A percentile compares a stretch with the other conserved stretches of the same genome.
Evolutionary conservation across 192 early-diverging fungal genomes (phyloP).

Genomic region (Podila clonocystis): DNA sequence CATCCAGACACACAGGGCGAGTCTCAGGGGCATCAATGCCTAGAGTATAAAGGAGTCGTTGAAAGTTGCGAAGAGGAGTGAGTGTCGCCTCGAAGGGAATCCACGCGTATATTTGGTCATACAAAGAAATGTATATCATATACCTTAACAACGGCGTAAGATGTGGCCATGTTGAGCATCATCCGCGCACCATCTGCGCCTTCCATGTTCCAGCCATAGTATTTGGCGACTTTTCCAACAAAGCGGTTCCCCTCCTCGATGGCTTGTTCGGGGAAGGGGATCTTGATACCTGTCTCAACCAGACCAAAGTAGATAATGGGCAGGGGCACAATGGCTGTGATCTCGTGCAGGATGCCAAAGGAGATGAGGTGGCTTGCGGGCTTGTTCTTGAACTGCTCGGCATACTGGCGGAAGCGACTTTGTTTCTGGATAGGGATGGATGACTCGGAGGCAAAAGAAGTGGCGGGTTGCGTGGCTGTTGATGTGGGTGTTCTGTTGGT

Average conservation of each 20-base stretch:
- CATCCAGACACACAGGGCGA: conserved; percentile 64
- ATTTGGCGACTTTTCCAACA: conserved; percentile 62
- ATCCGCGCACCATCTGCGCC: conserved; percentile 57
- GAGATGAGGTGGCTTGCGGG: conserved; percentile 75
- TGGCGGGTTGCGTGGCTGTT: not conserved
- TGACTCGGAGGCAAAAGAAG: not conserved
- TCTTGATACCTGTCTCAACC: conserved; percentile 57
- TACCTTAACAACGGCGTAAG: conserved; percentile 88
- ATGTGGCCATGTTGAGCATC: conserved; percentile 79
- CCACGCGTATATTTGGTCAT: not conserved
- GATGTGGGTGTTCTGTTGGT: not conserved
- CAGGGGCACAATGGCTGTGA: conserved; percentile 87
- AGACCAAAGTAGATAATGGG: conserved; percentile 78
- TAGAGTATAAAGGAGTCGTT: conserved; percentile 14
- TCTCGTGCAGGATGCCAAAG: conserved; percentile 88
- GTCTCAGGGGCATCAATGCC: conserved; percentile 71
- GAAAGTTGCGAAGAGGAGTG: not conserved
- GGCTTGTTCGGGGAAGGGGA: conserved; percentile 75
- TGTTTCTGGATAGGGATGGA: conserved; percentile 26
- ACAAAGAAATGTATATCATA: not conserved
- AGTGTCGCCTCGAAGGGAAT: not conserved
- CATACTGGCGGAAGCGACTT: conserved; percentile 61
- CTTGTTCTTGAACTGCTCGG: conserved; percentile 66
- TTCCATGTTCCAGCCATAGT: conserved; percentile 61
- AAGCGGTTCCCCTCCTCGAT: conserved; percentile 69